Conservation (phyloP, 345 rosid genomes). For the Eucalyptus microcorys region DNA sequence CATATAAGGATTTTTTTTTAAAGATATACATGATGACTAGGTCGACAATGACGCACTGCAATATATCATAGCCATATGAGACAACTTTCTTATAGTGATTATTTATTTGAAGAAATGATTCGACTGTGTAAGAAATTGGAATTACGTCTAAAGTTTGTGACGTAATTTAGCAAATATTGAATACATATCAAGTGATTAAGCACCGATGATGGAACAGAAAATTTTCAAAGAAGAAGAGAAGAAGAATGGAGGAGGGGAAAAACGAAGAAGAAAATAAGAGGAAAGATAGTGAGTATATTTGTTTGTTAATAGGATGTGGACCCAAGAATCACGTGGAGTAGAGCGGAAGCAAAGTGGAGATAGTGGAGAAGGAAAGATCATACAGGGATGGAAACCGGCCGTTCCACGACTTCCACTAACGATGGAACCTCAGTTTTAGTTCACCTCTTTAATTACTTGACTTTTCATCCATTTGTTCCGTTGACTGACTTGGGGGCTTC, state of each 20-base stretch:
- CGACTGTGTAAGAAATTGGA: fast-evolving
- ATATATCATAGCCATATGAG: background rate
- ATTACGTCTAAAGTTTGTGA: background rate
- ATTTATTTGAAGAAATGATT: background rate
- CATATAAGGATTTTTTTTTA: background rate
- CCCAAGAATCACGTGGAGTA: background rate
- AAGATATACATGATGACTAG: background rate
- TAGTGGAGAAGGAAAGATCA: background rate
- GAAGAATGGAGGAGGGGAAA: background rate
- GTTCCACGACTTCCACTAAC: background rate
- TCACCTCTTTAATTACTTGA: background rate
- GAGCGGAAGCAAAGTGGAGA: too few relatives aligned
- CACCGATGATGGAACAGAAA: fast-evolving
- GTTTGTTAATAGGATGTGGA: background rate
- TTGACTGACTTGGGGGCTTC: background rate
- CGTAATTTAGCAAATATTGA: too few relatives aligned
- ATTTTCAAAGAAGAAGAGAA: background rate
- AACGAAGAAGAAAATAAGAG: background rate
- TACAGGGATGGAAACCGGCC: background rate
- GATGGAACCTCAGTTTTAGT: fast-evolving
- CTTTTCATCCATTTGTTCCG: background rate
- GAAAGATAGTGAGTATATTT: background rate
- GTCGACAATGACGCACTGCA: fast-evolving
- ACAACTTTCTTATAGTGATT: too few relatives aligned
- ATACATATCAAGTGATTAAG: background rate